Evolutionary conservation across 2,329 filamentous ascomycete species (phyloP), one percentile per base, ranked within the genome.

Genomic region (Talaromyces atroroseus): DNA sequence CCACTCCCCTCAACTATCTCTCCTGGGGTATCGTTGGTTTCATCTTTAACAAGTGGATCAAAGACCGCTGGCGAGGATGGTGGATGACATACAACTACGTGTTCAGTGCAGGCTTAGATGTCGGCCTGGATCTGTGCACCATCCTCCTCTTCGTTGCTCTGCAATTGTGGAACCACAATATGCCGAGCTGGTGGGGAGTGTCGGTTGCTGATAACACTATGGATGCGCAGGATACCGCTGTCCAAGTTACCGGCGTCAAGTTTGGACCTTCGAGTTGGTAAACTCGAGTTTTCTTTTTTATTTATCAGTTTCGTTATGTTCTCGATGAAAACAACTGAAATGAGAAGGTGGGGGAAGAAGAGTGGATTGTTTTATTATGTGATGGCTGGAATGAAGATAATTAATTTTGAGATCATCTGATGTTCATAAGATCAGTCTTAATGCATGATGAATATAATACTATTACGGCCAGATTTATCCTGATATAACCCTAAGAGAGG

Each of bases 61-160:
- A 82, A 66, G 78, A 84, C 57, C 79, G 81, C 60, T 86, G 80
- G 71, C 81, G 79, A 3, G 86, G 84, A 34, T 90, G 87, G 87
- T 90, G 87, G 87, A 76, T 87, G 69, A 83, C 86, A 69, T 90
- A 89, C 74, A 90, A 90, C 74, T 90, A 90, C 68, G 79, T 89
- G 65, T 83, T 85, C 0, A 88, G 86, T 20, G 87, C 87, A 0
- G 87, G 84, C 1, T 74, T 90, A 38, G 87, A 90, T 68, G 82
- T 81, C 49, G 87, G 87, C 5, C 77, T 89, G 5, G 82, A 85
- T 12, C 68, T 89, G 20, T 81, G 80, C 34, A 86, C 85, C 0
- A 79, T 90, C 36, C 68, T 90, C 57, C 85, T 90, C 57, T 88
- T 90, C 75, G 82, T 88, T 62, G 80, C 83, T 1, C 72, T 90